phyloP scores from a whole-genome alignment of 148 eudicot genomes.

The Beta vulgaris region DNA sequence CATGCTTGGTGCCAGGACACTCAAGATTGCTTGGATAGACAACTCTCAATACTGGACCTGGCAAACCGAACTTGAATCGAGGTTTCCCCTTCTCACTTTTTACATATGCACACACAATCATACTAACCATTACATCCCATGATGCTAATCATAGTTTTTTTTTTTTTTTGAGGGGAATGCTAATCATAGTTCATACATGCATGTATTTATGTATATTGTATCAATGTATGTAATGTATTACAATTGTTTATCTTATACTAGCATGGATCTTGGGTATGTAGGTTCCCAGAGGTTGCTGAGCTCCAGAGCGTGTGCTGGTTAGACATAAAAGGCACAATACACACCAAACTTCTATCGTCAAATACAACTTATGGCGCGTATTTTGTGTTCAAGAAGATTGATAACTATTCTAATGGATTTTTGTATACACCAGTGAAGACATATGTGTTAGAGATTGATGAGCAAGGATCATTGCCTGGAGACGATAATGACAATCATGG shows the following conservation, averaged over 20 bases:
- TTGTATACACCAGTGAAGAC: neutral
- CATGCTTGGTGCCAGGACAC: conserved; percentile 16
- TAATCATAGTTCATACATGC: too few relatives aligned
- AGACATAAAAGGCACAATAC: conserved; percentile 17
- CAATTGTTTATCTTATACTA: too few relatives aligned
- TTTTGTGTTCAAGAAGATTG: conserved; percentile 11
- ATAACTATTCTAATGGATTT: neutral
- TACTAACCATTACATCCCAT: too few relatives aligned
- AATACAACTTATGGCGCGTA: conserved; percentile 18
- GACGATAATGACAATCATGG: neutral
- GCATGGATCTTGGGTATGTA: neutral
- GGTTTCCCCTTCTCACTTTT: conserved; percentile 2
- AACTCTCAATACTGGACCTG: conserved; percentile 11
- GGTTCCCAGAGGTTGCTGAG: conserved; percentile 21
- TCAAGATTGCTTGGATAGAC: conserved; percentile 17
- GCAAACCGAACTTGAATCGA: conserved; percentile 3
- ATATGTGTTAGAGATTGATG: neutral
- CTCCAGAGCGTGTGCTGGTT: conserved; percentile 1
- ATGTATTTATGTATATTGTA: too few relatives aligned
- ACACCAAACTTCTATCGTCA: conserved; percentile 12
- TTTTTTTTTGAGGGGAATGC: too few relatives aligned
- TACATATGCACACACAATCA: too few relatives aligned
- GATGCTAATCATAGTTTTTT: too few relatives aligned
- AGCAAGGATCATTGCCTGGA: neutral
- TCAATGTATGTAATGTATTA: neutral